Conservation (phyloP, 208 protist species). For the Wallacemonas rigidus region DNA sequence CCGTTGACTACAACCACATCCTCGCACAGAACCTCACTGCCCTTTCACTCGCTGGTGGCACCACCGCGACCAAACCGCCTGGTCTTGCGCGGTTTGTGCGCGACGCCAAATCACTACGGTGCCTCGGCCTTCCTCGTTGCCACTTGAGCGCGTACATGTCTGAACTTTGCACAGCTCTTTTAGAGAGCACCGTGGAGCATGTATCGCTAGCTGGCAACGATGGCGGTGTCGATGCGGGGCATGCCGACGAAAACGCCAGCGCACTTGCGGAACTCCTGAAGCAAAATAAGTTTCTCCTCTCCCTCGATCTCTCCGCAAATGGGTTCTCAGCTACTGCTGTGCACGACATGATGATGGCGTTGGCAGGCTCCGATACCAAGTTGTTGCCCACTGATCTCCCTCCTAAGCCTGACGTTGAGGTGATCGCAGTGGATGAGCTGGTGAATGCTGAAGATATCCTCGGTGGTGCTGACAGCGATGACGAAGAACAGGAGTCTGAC, state of each 20-base stretch:
- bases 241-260: conserved; percentile 30
- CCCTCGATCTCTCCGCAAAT: conserved; percentile 62
- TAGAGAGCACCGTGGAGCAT: conserved; percentile 22
- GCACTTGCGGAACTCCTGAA: conserved; percentile 55
- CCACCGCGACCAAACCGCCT: neutral
- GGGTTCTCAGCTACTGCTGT: conserved; percentile 39
- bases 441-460: conserved; percentile 6
- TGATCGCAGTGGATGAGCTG: conserved; percentile 22
- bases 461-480: conserved; percentile 14
- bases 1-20: conserved; percentile 9
- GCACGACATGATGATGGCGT: conserved; percentile 37
- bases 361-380: conserved; percentile 60
- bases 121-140: conserved; percentile 6
- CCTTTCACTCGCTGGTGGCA: conserved; percentile 2
- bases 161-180: conserved; percentile 26
- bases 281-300: conserved; percentile 75
- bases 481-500: conserved; percentile 16
- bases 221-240: conserved; percentile 39
- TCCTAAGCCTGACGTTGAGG: conserved; percentile 25
- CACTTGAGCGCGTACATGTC: conserved; percentile 9
- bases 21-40: conserved; percentile 5
- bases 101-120: conserved; percentile 5
- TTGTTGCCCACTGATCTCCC: conserved; percentile 51
- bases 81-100: neutral
- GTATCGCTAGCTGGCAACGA: conserved; percentile 60